Base-by-base conservation (phyloP, 2,329 filamentous ascomycete species). In the Colletotrichum salicis region DNA sequence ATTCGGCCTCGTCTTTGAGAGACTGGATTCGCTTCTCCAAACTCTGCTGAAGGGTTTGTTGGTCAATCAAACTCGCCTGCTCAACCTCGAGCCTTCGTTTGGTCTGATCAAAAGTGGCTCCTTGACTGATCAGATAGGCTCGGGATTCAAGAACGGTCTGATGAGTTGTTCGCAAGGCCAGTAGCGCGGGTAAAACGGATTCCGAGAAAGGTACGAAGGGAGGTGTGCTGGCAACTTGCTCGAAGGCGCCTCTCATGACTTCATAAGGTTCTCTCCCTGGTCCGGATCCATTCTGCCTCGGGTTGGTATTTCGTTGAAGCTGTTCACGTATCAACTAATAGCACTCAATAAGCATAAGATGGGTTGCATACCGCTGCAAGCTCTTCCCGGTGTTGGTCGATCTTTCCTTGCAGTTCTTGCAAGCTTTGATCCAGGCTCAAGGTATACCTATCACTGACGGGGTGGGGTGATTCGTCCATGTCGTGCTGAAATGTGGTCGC, bases 81-180 rank as follows among this genome's bases (percentile, higher is more conserved):
- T 91, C 88, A 0, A 80, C 78, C 61, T 89, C 87, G 5, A 92
- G 81, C 63, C 83, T 83, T 55, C 83, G 83, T 72, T 83, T 82
- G 2, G 84, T 80, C 31, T 83, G 79, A 58, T 86, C 82, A 5
- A 87, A 79, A 1, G 82, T 80, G 6, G 80, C 70, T 15, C 80
- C 80, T 45, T 87, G 86, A 4, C 83, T 79, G 5, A 80, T 78
- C 13, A 94, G 85, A 64, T 90, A 90, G 24, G 84, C 82, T 74
- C 89, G 90, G 22, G 91, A 92, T 75, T 94, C 91, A 71, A 86
- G 80, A 60, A 93, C 88, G 19, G 90, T 90, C 68, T 88, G 85
- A 70, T 91, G 87, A 3, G 92, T 91, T 76, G 88, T 90, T 63
- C 92, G 90, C 65, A 94, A 82, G 6, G 94, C 93, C 52, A 96